Percentiles rank a stretch among this genome's conserved stretches.
phyloP scores from a whole-genome alignment of 2,329 filamentous ascomycete genomes.

The Fusarium sp. region DNA sequence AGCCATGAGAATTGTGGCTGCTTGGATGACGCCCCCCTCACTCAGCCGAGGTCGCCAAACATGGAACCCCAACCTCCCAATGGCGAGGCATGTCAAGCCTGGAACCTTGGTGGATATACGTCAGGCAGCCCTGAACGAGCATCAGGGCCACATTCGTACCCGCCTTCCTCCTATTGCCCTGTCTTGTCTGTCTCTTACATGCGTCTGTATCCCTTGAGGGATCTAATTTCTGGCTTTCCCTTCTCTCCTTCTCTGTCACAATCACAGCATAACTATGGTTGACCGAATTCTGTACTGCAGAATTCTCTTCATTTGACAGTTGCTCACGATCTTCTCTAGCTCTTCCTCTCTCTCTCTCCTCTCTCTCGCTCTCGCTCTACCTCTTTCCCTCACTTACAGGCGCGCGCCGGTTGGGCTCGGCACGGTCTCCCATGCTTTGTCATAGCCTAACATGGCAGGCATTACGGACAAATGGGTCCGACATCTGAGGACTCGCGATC shows the following conservation, averaged over 20 bases:
- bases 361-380: neutral
- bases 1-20: neutral
- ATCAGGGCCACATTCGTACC: neutral
- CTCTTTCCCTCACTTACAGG: neutral
- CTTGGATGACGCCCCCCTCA: neutral
- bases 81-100: neutral
- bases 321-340: neutral
- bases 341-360: neutral
- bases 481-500: conserved; percentile 22
- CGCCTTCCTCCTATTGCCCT: neutral
- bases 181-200: neutral
- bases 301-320: conserved; percentile 3
- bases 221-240: neutral
- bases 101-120: neutral
- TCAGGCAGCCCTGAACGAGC: neutral
- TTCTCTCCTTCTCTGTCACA: neutral
- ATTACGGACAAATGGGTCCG: conserved; percentile 29
- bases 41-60: neutral
- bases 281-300: neutral
- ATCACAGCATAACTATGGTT: neutral
- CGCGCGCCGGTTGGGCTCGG: neutral
- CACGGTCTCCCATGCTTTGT: conserved; percentile 10
- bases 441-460: conserved; percentile 20
- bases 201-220: neutral
- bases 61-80: neutral